Percentiles rank a stretch among this genome's conserved stretches.
Evolutionary conservation across 2,329 filamentous ascomycete genomes (phyloP).

Genomic region (Ophiosphaerella herpotricha): DNA sequence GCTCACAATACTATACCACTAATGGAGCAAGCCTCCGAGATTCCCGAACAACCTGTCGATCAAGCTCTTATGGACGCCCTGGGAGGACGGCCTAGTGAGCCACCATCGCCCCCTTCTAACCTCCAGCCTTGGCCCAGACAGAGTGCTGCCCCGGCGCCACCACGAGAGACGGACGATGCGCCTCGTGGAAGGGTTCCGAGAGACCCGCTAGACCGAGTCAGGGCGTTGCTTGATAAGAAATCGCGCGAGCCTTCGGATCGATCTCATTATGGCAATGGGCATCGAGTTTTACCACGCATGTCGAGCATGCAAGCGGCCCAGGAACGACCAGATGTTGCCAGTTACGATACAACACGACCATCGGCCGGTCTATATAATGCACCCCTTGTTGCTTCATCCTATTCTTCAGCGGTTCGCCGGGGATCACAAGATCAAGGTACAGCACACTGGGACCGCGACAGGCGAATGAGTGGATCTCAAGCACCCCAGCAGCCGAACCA

Average conservation of each 20-base stretch:
- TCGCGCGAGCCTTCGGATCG: conserved; percentile 25
- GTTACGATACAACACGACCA: conserved; percentile 30
- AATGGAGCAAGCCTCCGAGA: conserved; percentile 24
- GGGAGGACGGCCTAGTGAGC: conserved; percentile 20
- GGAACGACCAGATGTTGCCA: conserved; percentile 22
- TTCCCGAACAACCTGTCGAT: conserved; percentile 27
- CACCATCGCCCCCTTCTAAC: conserved; percentile 21
- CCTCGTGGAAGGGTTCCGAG: conserved; percentile 30
- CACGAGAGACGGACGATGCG: conserved; percentile 26
- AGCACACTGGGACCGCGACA: conserved; percentile 33
- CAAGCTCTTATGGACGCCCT: conserved; percentile 27
- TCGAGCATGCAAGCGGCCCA: conserved; percentile 10
- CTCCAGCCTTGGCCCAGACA: conserved; percentile 19
- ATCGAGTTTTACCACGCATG: conserved; percentile 1
- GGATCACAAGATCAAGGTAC: conserved; percentile 30
- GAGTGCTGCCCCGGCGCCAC: conserved; percentile 14
- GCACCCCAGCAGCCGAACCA: conserved; percentile 24
- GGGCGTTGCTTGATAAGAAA: conserved; percentile 33
- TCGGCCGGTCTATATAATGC: conserved; percentile 28
- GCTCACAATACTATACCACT: conserved; percentile 21
- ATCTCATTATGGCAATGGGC: conserved; percentile 12
- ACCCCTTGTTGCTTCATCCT: conserved; percentile 23
- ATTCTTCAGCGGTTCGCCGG: conserved; percentile 24
- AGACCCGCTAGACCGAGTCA: conserved; percentile 32
- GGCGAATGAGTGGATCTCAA: conserved; percentile 36